These are phyloP conservation scores for Didymella lethalis DNA, from an alignment of 2,329 filamentous ascomycete genomes.

Conservation along the genomic window DNA sequence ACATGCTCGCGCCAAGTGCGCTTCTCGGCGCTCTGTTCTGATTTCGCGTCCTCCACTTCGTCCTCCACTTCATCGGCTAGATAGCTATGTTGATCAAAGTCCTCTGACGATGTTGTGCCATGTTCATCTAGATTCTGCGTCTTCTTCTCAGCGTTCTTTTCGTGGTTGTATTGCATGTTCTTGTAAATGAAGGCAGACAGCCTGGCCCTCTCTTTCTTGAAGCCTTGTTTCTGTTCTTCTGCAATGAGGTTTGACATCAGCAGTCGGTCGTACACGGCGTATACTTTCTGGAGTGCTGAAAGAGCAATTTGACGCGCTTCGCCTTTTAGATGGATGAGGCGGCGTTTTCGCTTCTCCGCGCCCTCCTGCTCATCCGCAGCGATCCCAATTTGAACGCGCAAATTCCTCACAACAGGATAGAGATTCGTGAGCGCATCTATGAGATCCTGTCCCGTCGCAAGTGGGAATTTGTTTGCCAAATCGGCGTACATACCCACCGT, in stretches of 20 bases:
- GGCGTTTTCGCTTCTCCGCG: conserved; percentile 10
- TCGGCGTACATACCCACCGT: conserved; percentile 42
- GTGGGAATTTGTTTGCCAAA: conserved; percentile 38
- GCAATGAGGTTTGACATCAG: conserved; percentile 40
- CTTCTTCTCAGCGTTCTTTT: not conserved
- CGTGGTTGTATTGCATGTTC: conserved; percentile 11
- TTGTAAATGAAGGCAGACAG: conserved; percentile 37
- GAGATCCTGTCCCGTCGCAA: conserved; percentile 41
- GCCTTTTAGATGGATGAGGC: conserved; percentile 27
- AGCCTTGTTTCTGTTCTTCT: conserved; percentile 39
- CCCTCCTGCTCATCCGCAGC: conserved; percentile 25
- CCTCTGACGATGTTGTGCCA: conserved; percentile 7
- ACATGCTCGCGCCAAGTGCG: conserved; percentile 7
- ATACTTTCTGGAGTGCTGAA: conserved; percentile 35
- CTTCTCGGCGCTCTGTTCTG: not conserved
- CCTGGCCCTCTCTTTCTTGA: conserved; percentile 37
- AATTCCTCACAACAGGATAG: conserved; percentile 34
- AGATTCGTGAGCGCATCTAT: conserved; percentile 41
- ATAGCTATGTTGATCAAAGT: conserved; percentile 26
- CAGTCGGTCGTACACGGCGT: conserved; percentile 44
- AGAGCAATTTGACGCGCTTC: conserved; percentile 39
- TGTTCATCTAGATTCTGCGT: not conserved
- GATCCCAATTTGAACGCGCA: conserved; percentile 41
- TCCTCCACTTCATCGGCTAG: conserved; percentile 10
- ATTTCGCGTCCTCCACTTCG: not conserved